phyloP scores from a whole-genome alignment of 352 stramenopile genomes.

The Phytophthora vignae region DNA sequence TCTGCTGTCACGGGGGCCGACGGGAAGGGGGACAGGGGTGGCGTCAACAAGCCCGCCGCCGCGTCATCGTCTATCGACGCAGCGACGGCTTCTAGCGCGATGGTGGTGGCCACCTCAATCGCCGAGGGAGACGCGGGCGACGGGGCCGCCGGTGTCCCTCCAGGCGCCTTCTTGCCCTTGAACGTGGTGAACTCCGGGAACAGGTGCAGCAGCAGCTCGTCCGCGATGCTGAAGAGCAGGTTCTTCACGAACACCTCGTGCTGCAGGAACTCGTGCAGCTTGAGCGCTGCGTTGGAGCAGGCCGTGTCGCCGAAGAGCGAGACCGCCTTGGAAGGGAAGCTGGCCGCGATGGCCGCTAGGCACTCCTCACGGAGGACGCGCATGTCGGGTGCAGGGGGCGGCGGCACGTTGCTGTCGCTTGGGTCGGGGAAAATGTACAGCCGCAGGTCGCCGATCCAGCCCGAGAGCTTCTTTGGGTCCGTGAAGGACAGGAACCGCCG shows the following conservation, averaged over 20 bases:
- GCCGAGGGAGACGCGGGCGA: conserved; percentile 19
- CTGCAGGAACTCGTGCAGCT: conserved; percentile 89
- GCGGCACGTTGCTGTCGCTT: conserved; percentile 15
- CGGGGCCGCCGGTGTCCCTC: conserved; percentile 5
- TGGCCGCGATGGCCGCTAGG: conserved; percentile 74
- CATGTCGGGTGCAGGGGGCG: conserved; percentile 50
- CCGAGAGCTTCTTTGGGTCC: conserved; percentile 70
- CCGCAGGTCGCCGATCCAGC: conserved; percentile 59
- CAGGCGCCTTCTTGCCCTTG: conserved; percentile 43
- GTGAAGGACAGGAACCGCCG: conserved; percentile 84
- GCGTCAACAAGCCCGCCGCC: conserved; percentile 4
- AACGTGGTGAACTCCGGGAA: conserved; percentile 73
- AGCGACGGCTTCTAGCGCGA: conserved; percentile 21
- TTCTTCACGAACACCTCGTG: conserved; percentile 91
- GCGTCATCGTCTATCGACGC: conserved; percentile 36
- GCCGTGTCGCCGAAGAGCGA: conserved; percentile 84
- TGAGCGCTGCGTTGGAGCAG: conserved; percentile 78
- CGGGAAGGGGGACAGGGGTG: conserved; percentile 20
- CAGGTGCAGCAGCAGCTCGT: conserved; percentile 80
- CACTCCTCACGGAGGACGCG: conserved; percentile 64
- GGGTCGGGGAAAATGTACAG: conserved; percentile 69
- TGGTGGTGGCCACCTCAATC: conserved; percentile 32
- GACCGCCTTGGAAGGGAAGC: conserved; percentile 73
- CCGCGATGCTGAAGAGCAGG: conserved; percentile 78
- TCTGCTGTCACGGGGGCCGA: not conserved